These are phyloP conservation scores for Aspergillus sp. DNA, from an alignment of 2,329 filamentous ascomycete genomes.

Conservation along the genomic window DNA sequence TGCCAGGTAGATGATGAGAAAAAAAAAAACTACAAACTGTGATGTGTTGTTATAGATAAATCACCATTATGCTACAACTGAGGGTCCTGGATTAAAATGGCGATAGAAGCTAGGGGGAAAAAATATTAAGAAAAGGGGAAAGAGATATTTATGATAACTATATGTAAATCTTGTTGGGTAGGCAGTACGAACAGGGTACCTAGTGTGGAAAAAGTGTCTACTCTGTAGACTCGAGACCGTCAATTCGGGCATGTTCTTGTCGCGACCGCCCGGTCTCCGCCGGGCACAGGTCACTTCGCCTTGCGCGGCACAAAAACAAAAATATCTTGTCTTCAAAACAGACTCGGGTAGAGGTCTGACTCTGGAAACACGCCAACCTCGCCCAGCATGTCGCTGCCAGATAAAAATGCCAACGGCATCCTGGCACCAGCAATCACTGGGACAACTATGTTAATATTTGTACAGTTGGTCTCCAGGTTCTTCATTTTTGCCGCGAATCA, in stretches of 20 bases:
- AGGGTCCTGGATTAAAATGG: background rate
- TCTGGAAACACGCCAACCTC: background rate
- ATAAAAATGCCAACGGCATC: constrained; percentile 21
- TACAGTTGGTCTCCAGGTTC: constrained; percentile 83
- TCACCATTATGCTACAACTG: background rate
- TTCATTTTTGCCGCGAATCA: constrained; percentile 93
- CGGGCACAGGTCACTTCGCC: background rate
- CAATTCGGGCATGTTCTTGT: background rate
- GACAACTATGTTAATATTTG: constrained; percentile 79
- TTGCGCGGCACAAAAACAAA: background rate
- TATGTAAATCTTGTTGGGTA: no score
- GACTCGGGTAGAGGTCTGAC: background rate
- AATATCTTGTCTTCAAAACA: background rate
- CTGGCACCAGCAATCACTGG: constrained; percentile 57
- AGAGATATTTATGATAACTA: background rate
- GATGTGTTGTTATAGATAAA: background rate
- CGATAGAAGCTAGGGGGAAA: background rate
- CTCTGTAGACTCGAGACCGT: no score
- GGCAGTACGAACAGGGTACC: no score
- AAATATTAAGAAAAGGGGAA: background rate
- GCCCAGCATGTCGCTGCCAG: constrained; percentile 18
- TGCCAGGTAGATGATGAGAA: no score
- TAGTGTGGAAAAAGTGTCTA: background rate
- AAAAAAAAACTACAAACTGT: background rate
- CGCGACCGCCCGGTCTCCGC: no score